Conservation (phyloP, 768 basidiomycete genomes). For the Termitomyces sp. region DNA sequence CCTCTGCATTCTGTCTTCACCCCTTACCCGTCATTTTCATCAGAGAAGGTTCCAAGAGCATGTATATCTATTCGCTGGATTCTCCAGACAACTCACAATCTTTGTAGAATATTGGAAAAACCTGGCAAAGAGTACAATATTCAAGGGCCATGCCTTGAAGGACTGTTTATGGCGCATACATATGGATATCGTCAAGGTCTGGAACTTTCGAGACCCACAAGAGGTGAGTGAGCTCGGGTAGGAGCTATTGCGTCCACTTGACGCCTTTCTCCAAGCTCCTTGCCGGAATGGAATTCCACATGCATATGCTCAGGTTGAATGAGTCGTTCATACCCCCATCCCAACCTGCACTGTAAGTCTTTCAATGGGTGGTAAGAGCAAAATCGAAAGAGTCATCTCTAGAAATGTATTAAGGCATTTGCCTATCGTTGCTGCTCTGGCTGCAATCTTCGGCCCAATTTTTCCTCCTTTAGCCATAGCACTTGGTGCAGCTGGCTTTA, state of each 20-base stretch:
- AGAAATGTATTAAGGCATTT: background rate
- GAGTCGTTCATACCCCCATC: constrained; percentile 1
- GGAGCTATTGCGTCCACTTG: background rate
- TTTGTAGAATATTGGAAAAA: constrained; percentile 8
- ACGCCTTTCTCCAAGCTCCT: background rate
- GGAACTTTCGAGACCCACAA: constrained; percentile 21
- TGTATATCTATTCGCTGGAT: background rate
- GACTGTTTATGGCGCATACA: constrained; percentile 11
- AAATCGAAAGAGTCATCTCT: background rate
- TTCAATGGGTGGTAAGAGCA: background rate
- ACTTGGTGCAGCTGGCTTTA: constrained; percentile 1
- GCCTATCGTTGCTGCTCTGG: background rate
- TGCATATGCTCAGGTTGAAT: background rate
- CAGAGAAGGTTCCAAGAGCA: constrained; percentile 1
- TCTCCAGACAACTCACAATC: background rate
- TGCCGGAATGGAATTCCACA: background rate
- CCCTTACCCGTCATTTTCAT: background rate
- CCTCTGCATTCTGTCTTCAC: background rate
- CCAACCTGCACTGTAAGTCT: background rate
- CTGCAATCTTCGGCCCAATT: constrained; percentile 3
- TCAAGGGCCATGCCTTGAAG: background rate
- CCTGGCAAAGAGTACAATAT: constrained; percentile 2
- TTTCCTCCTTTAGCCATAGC: constrained; percentile 8
- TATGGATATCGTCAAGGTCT: constrained; percentile 17
- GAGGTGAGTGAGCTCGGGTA: constrained; percentile 2